Evolutionary conservation across 768 basidiomycete genomes (phyloP).

Genomic region (Boletellus ananiceps): DNA sequence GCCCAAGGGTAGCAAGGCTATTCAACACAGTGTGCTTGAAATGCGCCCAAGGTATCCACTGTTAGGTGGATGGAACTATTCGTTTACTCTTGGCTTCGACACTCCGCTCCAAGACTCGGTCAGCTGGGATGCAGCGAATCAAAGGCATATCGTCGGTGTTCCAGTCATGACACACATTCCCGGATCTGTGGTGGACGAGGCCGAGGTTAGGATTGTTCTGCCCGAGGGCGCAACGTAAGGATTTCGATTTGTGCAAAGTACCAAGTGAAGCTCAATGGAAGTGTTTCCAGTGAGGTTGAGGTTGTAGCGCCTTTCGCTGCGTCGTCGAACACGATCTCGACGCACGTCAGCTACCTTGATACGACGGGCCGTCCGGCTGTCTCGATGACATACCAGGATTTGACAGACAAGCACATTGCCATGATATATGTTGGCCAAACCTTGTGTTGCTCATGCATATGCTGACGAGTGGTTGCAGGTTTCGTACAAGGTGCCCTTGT

Average conservation of each 20-base stretch:
- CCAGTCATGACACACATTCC: slow-evolving; percentile 83
- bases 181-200: slow-evolving; percentile 77
- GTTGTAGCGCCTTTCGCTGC: slow-evolving; percentile 77
- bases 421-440: slow-evolving; percentile 71
- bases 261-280: slow-evolving; percentile 5
- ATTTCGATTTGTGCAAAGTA: slow-evolving; percentile 10
- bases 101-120: slow-evolving; percentile 74
- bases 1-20: slow-evolving; percentile 49
- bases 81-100: slow-evolving; percentile 92
- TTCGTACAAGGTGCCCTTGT: slow-evolving; percentile 76
- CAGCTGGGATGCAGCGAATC: slow-evolving; percentile 56
- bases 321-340: slow-evolving; percentile 53
- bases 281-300: slow-evolving; percentile 61
- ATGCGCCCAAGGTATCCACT: slow-evolving; percentile 87
- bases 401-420: slow-evolving; percentile 77
- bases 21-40: slow-evolving; percentile 68
- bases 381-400: slow-evolving; percentile 63
- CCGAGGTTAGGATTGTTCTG: slow-evolving; percentile 72
- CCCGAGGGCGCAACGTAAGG: slow-evolving; percentile 95
- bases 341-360: slow-evolving; percentile 86
- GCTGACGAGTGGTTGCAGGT: slow-evolving; percentile 49
- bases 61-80: slow-evolving; percentile 97
- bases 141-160: slow-evolving; percentile 69
- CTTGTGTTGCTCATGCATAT: neutral
- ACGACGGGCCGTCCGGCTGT: slow-evolving; percentile 82